These are phyloP conservation scores for Trichosporon inkin DNA, from an alignment of 1,284 basidiomycete species.

Conservation along the genomic window DNA sequence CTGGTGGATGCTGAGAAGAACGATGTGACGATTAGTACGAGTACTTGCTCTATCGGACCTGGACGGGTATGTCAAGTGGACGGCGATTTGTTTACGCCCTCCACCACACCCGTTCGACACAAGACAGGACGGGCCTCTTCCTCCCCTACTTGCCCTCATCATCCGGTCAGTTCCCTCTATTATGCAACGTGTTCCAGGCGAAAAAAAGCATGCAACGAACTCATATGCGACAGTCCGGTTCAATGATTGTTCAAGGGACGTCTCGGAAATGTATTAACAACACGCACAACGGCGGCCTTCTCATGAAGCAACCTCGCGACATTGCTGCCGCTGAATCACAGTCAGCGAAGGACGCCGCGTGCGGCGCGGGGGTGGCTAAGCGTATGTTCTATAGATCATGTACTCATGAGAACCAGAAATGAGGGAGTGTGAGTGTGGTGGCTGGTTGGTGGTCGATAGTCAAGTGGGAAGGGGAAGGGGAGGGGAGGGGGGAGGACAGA, in stretches of 20 bases:
- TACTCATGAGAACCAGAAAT: constrained; percentile 7
- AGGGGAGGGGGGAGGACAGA: too few species aligned
- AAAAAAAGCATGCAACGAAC: not conserved
- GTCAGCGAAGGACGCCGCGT: not conserved
- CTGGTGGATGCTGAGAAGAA: not conserved
- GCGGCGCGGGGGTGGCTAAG: not conserved
- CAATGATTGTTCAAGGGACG: constrained; percentile 5
- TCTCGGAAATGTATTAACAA: constrained; percentile 2
- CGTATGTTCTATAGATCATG: constrained; percentile 1
- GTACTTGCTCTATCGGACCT: not conserved
- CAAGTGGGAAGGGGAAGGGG: not conserved
- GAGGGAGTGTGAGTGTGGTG: not conserved
- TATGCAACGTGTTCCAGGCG: not conserved
- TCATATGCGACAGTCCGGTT: not conserved
- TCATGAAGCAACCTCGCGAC: not conserved
- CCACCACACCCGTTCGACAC: not conserved
- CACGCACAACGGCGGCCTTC: constrained; percentile 1
- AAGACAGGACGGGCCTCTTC: too few species aligned
- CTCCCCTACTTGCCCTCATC: not conserved
- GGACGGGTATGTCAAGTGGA: not conserved
- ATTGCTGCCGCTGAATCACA: constrained; percentile 1
- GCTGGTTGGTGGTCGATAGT: not conserved
- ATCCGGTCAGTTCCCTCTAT: not conserved
- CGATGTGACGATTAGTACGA: not conserved
- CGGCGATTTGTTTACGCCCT: constrained; percentile 8